phyloP scores from a whole-genome alignment of 1,139 yeast genomes.

The Hanseniaspora sp. region DNA sequence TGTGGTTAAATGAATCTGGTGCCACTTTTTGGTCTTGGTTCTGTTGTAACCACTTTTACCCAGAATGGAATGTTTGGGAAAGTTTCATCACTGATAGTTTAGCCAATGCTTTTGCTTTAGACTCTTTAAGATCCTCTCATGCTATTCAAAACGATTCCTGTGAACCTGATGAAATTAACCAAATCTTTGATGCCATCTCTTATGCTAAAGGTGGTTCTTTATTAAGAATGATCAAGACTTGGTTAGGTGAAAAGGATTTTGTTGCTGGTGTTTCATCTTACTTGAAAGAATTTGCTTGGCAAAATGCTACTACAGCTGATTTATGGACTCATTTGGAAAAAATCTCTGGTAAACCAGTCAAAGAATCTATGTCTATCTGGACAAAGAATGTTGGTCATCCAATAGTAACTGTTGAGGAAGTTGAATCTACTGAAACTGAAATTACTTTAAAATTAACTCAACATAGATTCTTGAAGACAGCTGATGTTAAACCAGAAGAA shows the following conservation, averaged over 20 bases:
- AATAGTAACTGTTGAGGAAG: conserved; percentile 51
- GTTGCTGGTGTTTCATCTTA: conserved; percentile 68
- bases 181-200: conserved; percentile 77
- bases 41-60: conserved; percentile 64
- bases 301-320: conserved; percentile 69
- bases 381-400: conserved; percentile 78
- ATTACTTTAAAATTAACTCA: conserved; percentile 47
- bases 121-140: conserved; percentile 69
- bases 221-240: conserved; percentile 64
- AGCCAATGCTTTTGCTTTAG: conserved; percentile 61
- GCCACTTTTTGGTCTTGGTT: conserved; percentile 87
- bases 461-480: conserved; percentile 66
- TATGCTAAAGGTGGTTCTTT: conserved; percentile 75
- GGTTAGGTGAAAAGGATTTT: conserved; percentile 64
- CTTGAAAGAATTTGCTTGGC: conserved; percentile 57
- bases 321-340: conserved; percentile 68
- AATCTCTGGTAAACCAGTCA: conserved; percentile 65
- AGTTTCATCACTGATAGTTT: conserved; percentile 56
- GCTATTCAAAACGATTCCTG: conserved; percentile 79
- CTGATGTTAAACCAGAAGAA: conserved; percentile 65
- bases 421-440: conserved; percentile 24
- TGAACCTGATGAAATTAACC: conserved; percentile 73
- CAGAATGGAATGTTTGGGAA: conserved; percentile 82
- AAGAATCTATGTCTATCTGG: conserved; percentile 68
- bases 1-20: conserved; percentile 86